These are phyloP conservation scores for Lodderomyces metapsilosis DNA, from an alignment of 1,139 yeast genomes.

Conservation along the genomic window DNA sequence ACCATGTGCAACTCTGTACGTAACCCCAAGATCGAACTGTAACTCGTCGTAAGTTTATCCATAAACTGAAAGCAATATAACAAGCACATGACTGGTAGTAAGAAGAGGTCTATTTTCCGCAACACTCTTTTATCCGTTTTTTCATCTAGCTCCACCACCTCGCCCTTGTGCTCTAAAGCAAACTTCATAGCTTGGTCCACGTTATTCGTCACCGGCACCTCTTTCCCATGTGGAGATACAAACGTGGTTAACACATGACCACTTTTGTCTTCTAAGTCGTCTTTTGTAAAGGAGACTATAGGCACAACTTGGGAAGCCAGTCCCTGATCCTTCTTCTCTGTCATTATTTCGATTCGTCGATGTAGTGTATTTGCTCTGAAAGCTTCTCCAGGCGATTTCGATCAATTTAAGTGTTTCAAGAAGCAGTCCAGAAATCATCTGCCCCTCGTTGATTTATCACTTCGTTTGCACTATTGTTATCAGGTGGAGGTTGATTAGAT, in stretches of 20 bases:
- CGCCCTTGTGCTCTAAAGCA: slow-evolving; percentile 20
- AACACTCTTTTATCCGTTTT: slow-evolving; percentile 18
- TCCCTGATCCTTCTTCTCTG: background rate
- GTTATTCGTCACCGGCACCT: slow-evolving; percentile 28
- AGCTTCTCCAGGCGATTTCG: no score
- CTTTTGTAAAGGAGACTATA: slow-evolving; percentile 9
- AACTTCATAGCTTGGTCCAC: slow-evolving; percentile 35
- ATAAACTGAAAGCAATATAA: slow-evolving; percentile 60
- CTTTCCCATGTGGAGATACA: slow-evolving; percentile 29
- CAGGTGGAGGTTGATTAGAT: background rate
- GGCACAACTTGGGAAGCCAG: slow-evolving; percentile 4
- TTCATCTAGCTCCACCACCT: slow-evolving; percentile 17
- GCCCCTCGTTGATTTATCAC: background rate
- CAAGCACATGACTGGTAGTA: slow-evolving; percentile 56
- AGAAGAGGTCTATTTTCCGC: slow-evolving; percentile 53
- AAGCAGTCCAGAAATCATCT: background rate
- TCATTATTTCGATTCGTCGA: background rate
- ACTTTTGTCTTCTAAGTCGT: slow-evolving; percentile 8
- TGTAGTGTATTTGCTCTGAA: background rate
- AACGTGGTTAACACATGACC: slow-evolving; percentile 23
- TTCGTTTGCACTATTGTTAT: background rate
- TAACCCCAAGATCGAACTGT: slow-evolving; percentile 63
- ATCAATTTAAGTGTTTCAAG: no score
- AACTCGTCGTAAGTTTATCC: slow-evolving; percentile 63
- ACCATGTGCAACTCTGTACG: slow-evolving; percentile 46